Evolutionary conservation across 768 basidiomycete species (phyloP).

Genomic region (Vishniacozyma victoriae): DNA sequence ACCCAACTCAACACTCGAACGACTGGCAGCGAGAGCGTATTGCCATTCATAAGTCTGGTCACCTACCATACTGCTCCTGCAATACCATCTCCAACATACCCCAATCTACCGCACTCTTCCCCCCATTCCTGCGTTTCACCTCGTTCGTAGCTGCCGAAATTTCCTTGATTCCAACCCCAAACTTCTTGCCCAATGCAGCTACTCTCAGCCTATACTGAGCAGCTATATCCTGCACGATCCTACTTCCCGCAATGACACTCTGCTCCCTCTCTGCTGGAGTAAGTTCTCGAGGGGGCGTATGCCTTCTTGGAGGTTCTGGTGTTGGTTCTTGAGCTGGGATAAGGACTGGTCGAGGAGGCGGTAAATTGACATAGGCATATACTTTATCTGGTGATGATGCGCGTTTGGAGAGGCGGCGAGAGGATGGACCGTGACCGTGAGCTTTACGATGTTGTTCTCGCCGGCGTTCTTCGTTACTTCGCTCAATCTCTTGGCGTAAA

Average conservation of each 20-base stretch:
- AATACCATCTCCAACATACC: neutral
- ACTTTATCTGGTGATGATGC: neutral
- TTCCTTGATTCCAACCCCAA: neutral
- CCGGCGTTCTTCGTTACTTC: neutral
- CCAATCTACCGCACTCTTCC: neutral
- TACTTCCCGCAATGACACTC: neutral
- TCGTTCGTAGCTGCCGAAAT: neutral
- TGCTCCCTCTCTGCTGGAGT: neutral
- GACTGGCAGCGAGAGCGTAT: too few relatives aligned
- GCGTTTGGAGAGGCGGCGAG: neutral
- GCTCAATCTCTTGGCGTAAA: neutral
- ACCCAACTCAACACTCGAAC: too few relatives aligned
- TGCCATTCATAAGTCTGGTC: too few relatives aligned
- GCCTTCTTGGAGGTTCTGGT: neutral
- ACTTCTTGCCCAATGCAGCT: neutral
- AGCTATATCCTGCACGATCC: neutral
- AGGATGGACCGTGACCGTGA: neutral
- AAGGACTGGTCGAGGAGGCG: neutral
- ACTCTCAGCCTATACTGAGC: neutral
- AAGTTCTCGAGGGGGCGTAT: too few relatives aligned
- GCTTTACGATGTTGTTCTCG: neutral
- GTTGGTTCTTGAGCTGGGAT: neutral
- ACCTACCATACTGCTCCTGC: slow-evolving; percentile 2
- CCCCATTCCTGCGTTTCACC: neutral
- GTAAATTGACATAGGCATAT: neutral